Evolutionary conservation across 169 alveolate species (phyloP).

Genomic region (Cystoisospora suis): DNA sequence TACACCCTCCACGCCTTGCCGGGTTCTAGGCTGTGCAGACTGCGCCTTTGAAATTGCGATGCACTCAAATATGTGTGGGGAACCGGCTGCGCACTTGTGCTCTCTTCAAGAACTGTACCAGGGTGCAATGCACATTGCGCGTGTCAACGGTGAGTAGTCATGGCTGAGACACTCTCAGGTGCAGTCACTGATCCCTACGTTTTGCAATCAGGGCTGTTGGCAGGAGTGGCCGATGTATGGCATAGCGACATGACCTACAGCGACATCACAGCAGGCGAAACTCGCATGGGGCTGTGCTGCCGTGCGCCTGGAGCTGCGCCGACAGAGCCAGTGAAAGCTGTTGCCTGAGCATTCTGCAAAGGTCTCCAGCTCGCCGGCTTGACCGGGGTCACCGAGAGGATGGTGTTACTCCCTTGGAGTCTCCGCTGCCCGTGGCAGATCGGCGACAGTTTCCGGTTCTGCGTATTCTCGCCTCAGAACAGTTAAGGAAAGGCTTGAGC

Average conservation of each 20-base stretch:
- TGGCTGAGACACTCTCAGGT: not conserved
- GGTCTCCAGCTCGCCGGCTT: no score
- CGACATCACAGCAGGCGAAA: slow-evolving; percentile 49
- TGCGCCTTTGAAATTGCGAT: slow-evolving; percentile 49
- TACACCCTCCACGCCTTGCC: not conserved
- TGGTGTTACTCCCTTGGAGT: no score
- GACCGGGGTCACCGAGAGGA: no score
- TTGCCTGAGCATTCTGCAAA: not conserved
- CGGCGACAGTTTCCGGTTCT: no score
- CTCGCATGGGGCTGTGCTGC: slow-evolving; percentile 62
- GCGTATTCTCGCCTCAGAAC: no score
- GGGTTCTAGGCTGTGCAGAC: slow-evolving; percentile 55
- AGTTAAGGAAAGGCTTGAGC: no score
- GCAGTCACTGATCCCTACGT: not conserved
- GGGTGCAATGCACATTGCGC: slow-evolving; percentile 63
- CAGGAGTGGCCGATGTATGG: slow-evolving; percentile 53
- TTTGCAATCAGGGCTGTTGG: slow-evolving; percentile 37
- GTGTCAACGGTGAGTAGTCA: slow-evolving; percentile 51
- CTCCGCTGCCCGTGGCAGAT: no score
- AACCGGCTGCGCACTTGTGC: slow-evolving; percentile 67
- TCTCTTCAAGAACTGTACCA: slow-evolving; percentile 67
- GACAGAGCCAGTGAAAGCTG: not conserved
- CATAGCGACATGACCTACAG: slow-evolving; percentile 59
- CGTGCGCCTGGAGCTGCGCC: not conserved
- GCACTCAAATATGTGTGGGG: slow-evolving; percentile 63